phyloP scores from a whole-genome alignment of 495 filamentous ascomycete species.

The Aspergillus olivimuriae region DNA sequence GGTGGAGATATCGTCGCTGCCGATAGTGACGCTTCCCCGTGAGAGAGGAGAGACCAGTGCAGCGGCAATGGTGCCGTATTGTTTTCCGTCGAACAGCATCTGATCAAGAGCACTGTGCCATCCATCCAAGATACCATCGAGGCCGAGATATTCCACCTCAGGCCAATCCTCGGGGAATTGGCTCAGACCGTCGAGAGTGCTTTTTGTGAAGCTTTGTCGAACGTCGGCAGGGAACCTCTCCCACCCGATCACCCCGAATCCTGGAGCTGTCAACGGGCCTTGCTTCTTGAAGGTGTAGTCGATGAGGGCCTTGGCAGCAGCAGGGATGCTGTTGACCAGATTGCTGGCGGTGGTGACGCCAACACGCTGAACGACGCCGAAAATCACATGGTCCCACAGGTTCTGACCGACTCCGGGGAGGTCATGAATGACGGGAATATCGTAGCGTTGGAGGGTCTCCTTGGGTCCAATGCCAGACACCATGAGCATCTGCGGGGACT shows the following conservation, averaged over 20 bases:
- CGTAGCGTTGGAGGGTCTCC: neutral
- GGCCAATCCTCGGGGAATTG: too few relatives aligned
- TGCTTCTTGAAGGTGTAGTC: too few relatives aligned
- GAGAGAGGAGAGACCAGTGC: neutral
- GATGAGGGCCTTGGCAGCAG: neutral
- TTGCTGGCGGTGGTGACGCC: neutral
- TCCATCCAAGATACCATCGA: neutral
- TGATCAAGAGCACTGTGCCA: too few relatives aligned
- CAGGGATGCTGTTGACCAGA: neutral
- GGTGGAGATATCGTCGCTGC: neutral
- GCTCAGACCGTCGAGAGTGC: too few relatives aligned
- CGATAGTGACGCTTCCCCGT: neutral
- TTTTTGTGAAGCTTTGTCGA: too few relatives aligned
- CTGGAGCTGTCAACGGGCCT: neutral
- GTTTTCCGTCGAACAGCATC: neutral
- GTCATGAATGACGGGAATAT: neutral
- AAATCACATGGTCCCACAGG: constrained; percentile 1
- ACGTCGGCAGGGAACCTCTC: constrained; percentile 1
- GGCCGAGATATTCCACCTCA: neutral
- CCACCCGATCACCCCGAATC: neutral
- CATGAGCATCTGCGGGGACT: constrained; percentile 1
- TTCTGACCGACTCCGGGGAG: neutral
- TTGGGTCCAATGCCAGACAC: neutral
- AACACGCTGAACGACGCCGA: neutral
- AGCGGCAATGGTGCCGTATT: neutral